A percentile compares a stretch with the other conserved stretches of the same genome.
phyloP scores from a whole-genome alignment of 257 asterid genomes.

The Plectranthus barbatus region DNA sequence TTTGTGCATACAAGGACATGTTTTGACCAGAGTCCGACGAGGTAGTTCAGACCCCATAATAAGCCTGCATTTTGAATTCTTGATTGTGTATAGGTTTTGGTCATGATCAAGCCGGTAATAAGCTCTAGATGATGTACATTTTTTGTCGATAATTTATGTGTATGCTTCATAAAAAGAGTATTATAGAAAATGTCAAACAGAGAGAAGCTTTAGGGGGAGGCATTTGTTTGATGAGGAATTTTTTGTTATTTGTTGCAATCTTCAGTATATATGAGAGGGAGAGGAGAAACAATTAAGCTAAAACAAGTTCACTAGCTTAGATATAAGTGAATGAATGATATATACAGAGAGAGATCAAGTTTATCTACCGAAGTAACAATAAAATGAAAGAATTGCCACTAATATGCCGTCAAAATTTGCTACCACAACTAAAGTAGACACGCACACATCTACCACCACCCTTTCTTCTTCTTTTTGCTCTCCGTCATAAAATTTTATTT shows the following conservation, averaged over 20 bases:
- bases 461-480: constrained; percentile 44
- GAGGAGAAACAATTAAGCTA: no score
- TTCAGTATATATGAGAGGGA: background rate
- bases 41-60: constrained; percentile 8
- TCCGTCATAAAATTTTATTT: no score
- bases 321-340: background rate
- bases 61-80: constrained; percentile 15
- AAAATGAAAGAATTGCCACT: background rate
- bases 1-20: constrained; percentile 21
- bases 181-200: constrained; percentile 1
- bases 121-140: no score
- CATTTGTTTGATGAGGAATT: background rate
- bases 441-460: constrained; percentile 32
- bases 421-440: background rate
- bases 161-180: background rate
- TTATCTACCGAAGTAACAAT: background rate
- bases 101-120: constrained; percentile 17
- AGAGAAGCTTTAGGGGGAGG: no score
- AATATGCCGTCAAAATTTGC: background rate
- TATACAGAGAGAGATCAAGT: no score
- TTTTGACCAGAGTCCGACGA: background rate
- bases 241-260: constrained; percentile 3
- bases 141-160: constrained; percentile 5
- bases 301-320: background rate
- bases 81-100: constrained; percentile 17